A percentile compares a stretch with the other conserved stretches of the same genome.
Conservation (phyloP, 2,329 filamentous ascomycete genomes). For the Epicoccum sorghinum region DNA sequence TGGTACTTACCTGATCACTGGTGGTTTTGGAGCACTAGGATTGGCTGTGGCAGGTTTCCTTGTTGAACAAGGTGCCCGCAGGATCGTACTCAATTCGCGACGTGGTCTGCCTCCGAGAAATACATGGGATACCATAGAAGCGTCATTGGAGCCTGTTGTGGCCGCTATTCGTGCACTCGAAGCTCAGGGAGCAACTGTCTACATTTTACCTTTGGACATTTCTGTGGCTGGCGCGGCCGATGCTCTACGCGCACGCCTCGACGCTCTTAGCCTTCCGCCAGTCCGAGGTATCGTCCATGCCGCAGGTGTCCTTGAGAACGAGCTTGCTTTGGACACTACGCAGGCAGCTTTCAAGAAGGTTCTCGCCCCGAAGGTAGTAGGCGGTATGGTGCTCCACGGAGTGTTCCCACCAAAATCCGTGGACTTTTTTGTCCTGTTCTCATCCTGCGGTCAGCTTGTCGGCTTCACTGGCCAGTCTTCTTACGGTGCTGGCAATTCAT, state of each 20-base stretch:
- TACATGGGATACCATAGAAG: background rate
- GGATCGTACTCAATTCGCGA: conserved; percentile 5
- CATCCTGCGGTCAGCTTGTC: conserved; percentile 5
- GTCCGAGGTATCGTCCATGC: conserved; percentile 4
- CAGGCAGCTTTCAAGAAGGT: background rate
- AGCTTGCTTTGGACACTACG: background rate
- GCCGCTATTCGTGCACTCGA: background rate
- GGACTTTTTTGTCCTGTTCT: conserved; percentile 10
- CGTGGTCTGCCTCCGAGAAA: background rate
- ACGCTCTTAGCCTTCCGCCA: conserved; percentile 1
- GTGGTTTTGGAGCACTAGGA: conserved; percentile 10
- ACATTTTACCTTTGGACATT: conserved; percentile 2
- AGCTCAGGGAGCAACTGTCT: background rate
- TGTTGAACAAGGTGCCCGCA: conserved; percentile 5
- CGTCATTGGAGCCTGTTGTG: background rate
- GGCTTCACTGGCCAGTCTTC: conserved; percentile 15
- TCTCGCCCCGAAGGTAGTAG: conserved; percentile 1
- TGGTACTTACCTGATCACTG: conserved; percentile 15
- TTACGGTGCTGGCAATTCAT: conserved; percentile 35
- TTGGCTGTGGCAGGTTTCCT: conserved; percentile 1
- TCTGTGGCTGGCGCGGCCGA: background rate
- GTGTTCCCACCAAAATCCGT: conserved; percentile 1
- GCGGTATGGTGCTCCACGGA: conserved; percentile 3
- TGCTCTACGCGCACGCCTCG: background rate
- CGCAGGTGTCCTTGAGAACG: conserved; percentile 1